Base-by-base conservation (phyloP, 768 basidiomycete genomes). In the Russula earlei region DNA sequence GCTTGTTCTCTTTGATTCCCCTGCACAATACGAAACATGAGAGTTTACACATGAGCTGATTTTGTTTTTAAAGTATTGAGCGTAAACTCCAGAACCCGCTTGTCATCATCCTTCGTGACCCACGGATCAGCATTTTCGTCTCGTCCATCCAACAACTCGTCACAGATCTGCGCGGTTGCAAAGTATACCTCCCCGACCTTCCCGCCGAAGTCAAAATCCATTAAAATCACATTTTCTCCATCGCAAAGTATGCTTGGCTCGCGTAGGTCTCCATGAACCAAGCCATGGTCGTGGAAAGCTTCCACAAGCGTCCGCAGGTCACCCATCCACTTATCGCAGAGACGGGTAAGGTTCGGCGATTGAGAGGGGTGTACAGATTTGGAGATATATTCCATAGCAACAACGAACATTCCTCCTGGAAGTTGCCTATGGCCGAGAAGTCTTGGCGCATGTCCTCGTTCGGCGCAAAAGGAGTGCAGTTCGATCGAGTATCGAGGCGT, bases 161-260 rank as follows among this genome's bases (percentile, higher is more conserved):
- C 9, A 52, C 14, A 29, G 31, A 52, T 29, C 41, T 9, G 51
- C 5, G 29, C 29, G 24, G 5, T 15, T 20, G 41, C 29, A 25
- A 22, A 43, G 27, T 4, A 10, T 29, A 11, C 51, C 31, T 43
- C 29, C 29, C 51, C 41, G 9, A 34, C 51, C 17, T 9, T 34
- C 8, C 51, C 31, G 5, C 51, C 51, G 41, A 29, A 52, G n/a
- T 52, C 51, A 43, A 43, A 52, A 20, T 52, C 51, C 5, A 43
- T 52, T 17, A 43, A 20, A 40, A 43, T 25, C 19, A 34, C 33
- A 6, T 34, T 10, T 24, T 52, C 51, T 36, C 33, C n/a, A n/a
- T n/a, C n/a, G n/a, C 41, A n/a, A n/a, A n/a, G n/a, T n/a, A n/a
- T n/a, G n/a, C n/a, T n/a, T n/a, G n/a, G n/a, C n/a, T n/a, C n/a